Evolutionary conservation across 2,329 filamentous ascomycete species (phyloP).

Genomic region (Alternaria metachromatica): DNA sequence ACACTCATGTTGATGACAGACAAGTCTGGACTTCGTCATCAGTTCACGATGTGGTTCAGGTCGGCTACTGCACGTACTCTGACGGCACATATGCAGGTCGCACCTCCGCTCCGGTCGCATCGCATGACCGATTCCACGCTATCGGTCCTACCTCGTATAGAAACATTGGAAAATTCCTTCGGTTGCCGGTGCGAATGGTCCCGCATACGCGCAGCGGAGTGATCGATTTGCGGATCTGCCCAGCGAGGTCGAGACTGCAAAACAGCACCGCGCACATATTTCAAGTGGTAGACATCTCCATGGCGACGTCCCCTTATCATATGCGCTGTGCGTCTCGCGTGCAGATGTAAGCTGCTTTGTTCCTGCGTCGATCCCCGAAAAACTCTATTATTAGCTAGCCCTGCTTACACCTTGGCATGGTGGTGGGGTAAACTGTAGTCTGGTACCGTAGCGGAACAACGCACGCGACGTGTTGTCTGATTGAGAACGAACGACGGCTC

Average conservation of each 20-base stretch:
- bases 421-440: neutral
- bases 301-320: neutral
- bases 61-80: neutral
- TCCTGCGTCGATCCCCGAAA: neutral
- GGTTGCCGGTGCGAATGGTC: neutral
- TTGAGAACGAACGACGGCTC: neutral
- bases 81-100: neutral
- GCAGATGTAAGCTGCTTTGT: neutral
- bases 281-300: neutral
- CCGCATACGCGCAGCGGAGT: neutral
- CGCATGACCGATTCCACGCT: neutral
- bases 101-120: neutral
- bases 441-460: neutral
- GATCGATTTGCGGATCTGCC: neutral
- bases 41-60: neutral
- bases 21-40: neutral
- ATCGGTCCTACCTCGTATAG: conserved; percentile 7
- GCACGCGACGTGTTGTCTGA: neutral
- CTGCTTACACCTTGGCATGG: conserved; percentile 2
- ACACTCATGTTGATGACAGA: neutral
- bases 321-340: neutral
- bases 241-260: neutral
- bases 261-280: neutral
- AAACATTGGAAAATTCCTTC: neutral
- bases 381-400: conserved; percentile 6